Evolutionary conservation across 768 basidiomycete species (phyloP).

Genomic region (Psilocybe sp.): DNA sequence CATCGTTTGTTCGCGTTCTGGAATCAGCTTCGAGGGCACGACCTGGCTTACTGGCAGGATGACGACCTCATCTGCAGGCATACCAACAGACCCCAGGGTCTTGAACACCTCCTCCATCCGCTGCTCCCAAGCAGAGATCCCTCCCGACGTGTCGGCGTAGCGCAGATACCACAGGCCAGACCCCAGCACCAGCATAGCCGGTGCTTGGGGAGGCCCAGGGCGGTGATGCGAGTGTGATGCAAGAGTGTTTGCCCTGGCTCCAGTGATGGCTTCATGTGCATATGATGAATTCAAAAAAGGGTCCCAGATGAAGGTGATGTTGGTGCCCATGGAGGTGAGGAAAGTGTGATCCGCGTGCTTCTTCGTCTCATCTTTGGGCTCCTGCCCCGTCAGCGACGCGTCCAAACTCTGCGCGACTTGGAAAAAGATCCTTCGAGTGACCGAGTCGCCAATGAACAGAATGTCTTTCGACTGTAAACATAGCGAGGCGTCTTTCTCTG

Average conservation of each 20-base stretch:
- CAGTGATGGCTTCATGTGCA: conserved; percentile 41
- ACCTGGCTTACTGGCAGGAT: conserved; percentile 78
- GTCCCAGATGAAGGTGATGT: conserved; percentile 76
- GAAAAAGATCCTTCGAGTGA: conserved; percentile 78
- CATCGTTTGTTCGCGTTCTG: conserved; percentile 66
- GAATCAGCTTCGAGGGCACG: conserved; percentile 60
- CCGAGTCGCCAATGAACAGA: conserved; percentile 84
- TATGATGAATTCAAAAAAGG: conserved; percentile 78
- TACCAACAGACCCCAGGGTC: conserved; percentile 35
- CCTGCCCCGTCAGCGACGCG: conserved; percentile 42
- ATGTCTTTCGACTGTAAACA: conserved; percentile 62
- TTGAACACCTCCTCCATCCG: conserved; percentile 68
- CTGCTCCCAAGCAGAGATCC: conserved; percentile 74
- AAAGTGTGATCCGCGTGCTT: conserved; percentile 70
- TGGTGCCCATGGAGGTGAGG: conserved; percentile 39
- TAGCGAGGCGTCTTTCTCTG: conserved; percentile 43
- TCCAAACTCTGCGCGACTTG: conserved; percentile 65
- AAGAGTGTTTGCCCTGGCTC: not conserved
- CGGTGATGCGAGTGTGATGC: not conserved
- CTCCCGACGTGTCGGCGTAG: conserved; percentile 67
- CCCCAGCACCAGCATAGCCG: conserved; percentile 74
- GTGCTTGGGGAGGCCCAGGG: conserved; percentile 5
- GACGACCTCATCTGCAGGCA: conserved; percentile 69
- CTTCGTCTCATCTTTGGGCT: conserved; percentile 49
- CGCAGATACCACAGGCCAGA: conserved; percentile 90